Conservation (phyloP, 2,329 filamentous ascomycete species). For the Epichloe uncinata region DNA sequence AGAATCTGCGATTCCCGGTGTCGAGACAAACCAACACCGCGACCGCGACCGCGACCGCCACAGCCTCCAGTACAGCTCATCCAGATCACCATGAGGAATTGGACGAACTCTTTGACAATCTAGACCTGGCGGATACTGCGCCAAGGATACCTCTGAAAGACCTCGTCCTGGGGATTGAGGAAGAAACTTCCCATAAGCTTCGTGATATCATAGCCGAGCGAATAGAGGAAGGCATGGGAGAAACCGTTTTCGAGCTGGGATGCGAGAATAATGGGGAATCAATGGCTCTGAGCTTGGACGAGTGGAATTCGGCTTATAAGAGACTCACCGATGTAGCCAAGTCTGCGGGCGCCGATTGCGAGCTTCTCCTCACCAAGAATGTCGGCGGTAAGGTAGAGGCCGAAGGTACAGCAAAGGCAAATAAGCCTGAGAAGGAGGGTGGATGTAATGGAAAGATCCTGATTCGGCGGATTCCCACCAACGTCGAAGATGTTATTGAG, state of each 20-base stretch:
- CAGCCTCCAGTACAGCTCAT: slow-evolving; percentile 7
- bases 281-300: slow-evolving; percentile 59
- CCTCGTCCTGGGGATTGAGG: slow-evolving; percentile 52
- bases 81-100: slow-evolving; percentile 62
- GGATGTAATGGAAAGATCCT: slow-evolving; percentile 77
- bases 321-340: slow-evolving; percentile 54
- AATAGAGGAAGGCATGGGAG: slow-evolving; percentile 72
- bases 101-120: slow-evolving; percentile 80
- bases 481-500: slow-evolving; percentile 81
- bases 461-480: slow-evolving; percentile 59
- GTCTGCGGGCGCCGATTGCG: slow-evolving; percentile 57
- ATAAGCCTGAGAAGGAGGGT: slow-evolving; percentile 49
- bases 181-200: slow-evolving; percentile 49
- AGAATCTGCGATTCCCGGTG: slow-evolving; percentile 53
- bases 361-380: slow-evolving; percentile 78
- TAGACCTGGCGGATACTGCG: slow-evolving; percentile 63
- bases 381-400: slow-evolving; percentile 68
- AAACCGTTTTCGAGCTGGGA: slow-evolving; percentile 83
- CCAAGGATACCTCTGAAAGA: slow-evolving; percentile 59
- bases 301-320: slow-evolving; percentile 62
- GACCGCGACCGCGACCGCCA: slow-evolving; percentile 6
- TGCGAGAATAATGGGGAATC: slow-evolving; percentile 80
- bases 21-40: slow-evolving; percentile 13
- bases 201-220: slow-evolving; percentile 52
- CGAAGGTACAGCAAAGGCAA: slow-evolving; percentile 31